These are phyloP conservation scores for Fusarium virguliforme DNA, from an alignment of 2,329 filamentous ascomycete genomes.

Conservation along the genomic window DNA sequence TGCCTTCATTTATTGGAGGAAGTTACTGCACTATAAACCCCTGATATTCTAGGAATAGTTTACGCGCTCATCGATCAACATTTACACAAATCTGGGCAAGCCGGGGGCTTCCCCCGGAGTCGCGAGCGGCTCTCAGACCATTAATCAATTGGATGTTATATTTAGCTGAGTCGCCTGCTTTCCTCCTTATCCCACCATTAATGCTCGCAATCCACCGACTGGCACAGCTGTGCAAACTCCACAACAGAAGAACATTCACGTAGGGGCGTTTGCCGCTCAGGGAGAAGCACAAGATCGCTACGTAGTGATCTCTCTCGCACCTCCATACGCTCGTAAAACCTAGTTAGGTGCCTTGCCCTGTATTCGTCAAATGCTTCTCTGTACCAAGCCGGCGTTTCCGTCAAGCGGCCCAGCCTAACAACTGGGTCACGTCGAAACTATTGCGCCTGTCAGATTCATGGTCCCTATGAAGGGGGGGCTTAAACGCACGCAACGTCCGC, in stretches of 20 bases:
- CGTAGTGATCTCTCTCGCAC: background rate
- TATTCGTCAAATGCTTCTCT: background rate
- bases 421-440: background rate
- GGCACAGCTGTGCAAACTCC: background rate
- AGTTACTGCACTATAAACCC: background rate
- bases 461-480: background rate
- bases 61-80: background rate
- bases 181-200: background rate
- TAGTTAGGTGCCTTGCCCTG: background rate
- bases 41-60: background rate
- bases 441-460: background rate
- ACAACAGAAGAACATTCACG: background rate
- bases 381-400: background rate
- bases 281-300: background rate
- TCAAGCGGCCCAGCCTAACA: background rate
- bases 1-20: background rate
- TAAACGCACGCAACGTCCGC: background rate
- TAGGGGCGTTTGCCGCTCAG: background rate
- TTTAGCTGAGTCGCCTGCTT: background rate
- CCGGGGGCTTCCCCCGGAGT: background rate
- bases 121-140: background rate
- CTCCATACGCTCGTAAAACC: background rate
- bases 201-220: background rate
- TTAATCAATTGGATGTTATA: background rate
- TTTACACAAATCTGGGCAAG: background rate